phyloP scores from a whole-genome alignment of 805 yeast species.

The Metschnikowia arizonensis region DNA sequence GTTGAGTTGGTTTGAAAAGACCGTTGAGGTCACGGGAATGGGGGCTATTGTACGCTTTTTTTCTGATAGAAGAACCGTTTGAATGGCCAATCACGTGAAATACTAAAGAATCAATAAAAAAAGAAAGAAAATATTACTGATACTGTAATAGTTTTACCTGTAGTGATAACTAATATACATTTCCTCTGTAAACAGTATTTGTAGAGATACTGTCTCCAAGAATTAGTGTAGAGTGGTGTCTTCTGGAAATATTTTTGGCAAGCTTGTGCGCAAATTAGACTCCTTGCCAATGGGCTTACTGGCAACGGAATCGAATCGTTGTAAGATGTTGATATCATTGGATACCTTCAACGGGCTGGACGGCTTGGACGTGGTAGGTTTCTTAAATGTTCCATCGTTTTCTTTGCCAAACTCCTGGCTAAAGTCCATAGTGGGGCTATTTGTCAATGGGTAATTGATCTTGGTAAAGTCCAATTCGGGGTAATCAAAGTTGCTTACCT shows the following conservation, averaged over 20 bases:
- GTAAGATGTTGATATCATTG: neutral
- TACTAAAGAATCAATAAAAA: no score
- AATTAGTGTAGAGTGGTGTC: conserved; percentile 1
- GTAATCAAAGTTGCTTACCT: conserved; percentile 1
- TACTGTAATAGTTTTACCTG: no score
- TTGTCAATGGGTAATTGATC: conserved; percentile 5
- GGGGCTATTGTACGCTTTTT: conserved; percentile 85
- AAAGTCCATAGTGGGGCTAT: conserved; percentile 2
- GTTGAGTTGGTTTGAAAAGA: conserved; percentile 89
- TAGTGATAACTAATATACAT: neutral
- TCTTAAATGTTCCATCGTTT: conserved; percentile 1
- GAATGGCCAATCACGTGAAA: conserved; percentile 8
- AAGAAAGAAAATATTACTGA: no score
- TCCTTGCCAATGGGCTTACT: conserved; percentile 1
- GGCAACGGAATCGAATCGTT: neutral
- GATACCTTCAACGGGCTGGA: conserved; percentile 3
- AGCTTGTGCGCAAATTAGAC: conserved; percentile 2
- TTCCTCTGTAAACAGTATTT: neutral
- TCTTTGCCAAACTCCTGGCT: conserved; percentile 2
- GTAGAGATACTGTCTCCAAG: neutral
- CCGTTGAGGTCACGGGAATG: conserved; percentile 77
- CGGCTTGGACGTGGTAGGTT: neutral
- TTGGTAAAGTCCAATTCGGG: conserved; percentile 13
- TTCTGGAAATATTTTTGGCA: neutral
- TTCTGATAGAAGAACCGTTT: conserved; percentile 80